Evolutionary conservation across 805 yeast species (phyloP).

Genomic region (Saitoella complicata): DNA sequence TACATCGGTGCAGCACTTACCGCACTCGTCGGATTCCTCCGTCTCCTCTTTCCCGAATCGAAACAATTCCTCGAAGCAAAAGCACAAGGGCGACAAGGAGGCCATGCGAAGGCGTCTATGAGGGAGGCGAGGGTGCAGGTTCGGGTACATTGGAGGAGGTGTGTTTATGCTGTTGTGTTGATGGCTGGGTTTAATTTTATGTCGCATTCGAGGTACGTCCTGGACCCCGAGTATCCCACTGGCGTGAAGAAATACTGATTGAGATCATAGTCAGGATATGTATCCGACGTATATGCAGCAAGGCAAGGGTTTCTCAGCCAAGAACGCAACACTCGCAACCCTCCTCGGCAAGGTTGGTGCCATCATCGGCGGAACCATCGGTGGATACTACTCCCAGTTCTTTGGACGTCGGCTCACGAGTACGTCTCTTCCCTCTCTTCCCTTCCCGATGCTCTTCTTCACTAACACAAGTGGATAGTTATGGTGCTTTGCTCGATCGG

Average conservation of each 20-base stretch:
- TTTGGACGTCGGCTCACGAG: slow-evolving; percentile 44
- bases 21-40: slow-evolving; percentile 39
- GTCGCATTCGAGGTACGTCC: slow-evolving; percentile 41
- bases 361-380: slow-evolving; percentile 42
- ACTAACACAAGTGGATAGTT: slow-evolving; percentile 12
- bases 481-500: slow-evolving; percentile 35
- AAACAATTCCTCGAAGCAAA: slow-evolving; percentile 26
- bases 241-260: too few relatives aligned
- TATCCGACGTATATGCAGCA: slow-evolving; percentile 45
- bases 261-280: slow-evolving; percentile 34
- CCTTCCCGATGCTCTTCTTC: too few relatives aligned
- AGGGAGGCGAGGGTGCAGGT: slow-evolving; percentile 10
- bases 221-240: too few relatives aligned
- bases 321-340: slow-evolving; percentile 43
- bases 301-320: slow-evolving; percentile 31
- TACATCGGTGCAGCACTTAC: slow-evolving; percentile 66
- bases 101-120: slow-evolving; percentile 10
- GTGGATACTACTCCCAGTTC: slow-evolving; percentile 41
- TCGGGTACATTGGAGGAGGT: slow-evolving; percentile 42
- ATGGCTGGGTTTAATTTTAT: slow-evolving; percentile 58
- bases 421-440: too few relatives aligned
- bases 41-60: slow-evolving; percentile 39
- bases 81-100: slow-evolving; percentile 13
- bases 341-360: slow-evolving; percentile 55
- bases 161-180: slow-evolving; percentile 39